These are phyloP conservation scores for Myotisia sp. DNA, from an alignment of 2,329 filamentous ascomycete species.

Conservation along the genomic window DNA sequence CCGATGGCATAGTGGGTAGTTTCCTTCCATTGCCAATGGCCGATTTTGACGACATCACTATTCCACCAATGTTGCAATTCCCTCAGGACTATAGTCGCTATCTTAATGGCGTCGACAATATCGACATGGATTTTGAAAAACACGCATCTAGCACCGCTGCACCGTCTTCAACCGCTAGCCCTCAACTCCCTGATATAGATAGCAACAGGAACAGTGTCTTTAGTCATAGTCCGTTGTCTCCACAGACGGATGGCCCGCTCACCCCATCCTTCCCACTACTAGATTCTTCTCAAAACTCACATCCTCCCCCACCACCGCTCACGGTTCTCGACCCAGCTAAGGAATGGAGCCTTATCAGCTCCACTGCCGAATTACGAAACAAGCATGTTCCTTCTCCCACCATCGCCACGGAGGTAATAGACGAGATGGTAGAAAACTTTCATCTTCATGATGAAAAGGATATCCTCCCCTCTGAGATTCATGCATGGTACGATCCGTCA, in stretches of 20 bases:
- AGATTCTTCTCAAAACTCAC: neutral
- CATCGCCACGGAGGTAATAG: neutral
- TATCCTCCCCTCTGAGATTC: neutral
- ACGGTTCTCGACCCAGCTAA: neutral
- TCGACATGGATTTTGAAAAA: neutral
- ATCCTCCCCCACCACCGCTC: neutral
- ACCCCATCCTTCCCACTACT: neutral
- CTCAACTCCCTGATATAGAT: neutral
- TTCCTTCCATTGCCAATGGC: slow-evolving; percentile 1
- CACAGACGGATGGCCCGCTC: neutral
- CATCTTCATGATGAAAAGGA: slow-evolving; percentile 1
- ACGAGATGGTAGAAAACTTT: slow-evolving; percentile 5
- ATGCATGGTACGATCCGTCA: slow-evolving; percentile 2
- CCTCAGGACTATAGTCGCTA: slow-evolving; percentile 1
- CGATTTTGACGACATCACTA: neutral
- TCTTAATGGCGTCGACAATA: neutral
- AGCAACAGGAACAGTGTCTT: neutral
- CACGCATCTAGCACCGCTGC: too few species aligned
- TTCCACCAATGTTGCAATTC: slow-evolving; percentile 1
- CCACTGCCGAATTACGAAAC: neutral
- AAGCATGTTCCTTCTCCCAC: slow-evolving; percentile 1
- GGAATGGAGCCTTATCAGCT: neutral
- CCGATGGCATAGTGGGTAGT: neutral
- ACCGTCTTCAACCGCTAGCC: neutral
- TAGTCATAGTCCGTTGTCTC: slow-evolving; percentile 2